These are phyloP conservation scores for Alternaria sp. DNA, from an alignment of 2,329 filamentous ascomycete species.

Conservation along the genomic window DNA sequence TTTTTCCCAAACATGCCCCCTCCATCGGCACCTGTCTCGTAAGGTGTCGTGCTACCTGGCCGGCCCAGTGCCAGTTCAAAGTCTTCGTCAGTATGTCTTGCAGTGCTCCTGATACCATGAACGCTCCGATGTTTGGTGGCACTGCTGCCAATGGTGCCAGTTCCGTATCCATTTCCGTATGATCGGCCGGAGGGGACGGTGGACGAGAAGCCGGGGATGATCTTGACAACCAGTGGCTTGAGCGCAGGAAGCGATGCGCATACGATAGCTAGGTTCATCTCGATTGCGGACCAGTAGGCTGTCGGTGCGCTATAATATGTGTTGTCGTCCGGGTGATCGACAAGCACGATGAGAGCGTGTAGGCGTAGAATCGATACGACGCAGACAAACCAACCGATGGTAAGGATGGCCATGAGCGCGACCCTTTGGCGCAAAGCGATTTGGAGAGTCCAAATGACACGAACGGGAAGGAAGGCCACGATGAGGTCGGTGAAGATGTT, in stretches of 20 bases:
- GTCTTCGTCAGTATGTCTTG: slow-evolving; percentile 16
- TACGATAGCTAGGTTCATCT: slow-evolving; percentile 44
- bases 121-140: not conserved
- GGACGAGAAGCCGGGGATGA: slow-evolving; percentile 33
- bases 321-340: slow-evolving; percentile 26
- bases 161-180: slow-evolving; percentile 10
- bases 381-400: slow-evolving; percentile 46
- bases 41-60: slow-evolving; percentile 11
- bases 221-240: slow-evolving; percentile 36
- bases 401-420: slow-evolving; percentile 34
- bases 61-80: slow-evolving; percentile 24
- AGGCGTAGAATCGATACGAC: slow-evolving; percentile 44
- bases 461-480: slow-evolving; percentile 36
- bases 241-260: slow-evolving; percentile 45
- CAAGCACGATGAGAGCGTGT: slow-evolving; percentile 25
- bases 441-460: slow-evolving; percentile 35
- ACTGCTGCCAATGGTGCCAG: slow-evolving; percentile 10
- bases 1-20: slow-evolving; percentile 18
- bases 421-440: slow-evolving; percentile 33
- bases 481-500: slow-evolving; percentile 40
- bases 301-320: slow-evolving; percentile 34
- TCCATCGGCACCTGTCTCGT: slow-evolving; percentile 12
- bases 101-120: slow-evolving; percentile 9
- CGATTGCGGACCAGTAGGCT: slow-evolving; percentile 43
- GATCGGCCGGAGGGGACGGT: slow-evolving; percentile 16